phyloP scores from a whole-genome alignment of 2,329 filamentous ascomycete genomes.

The Aspergillus terreus region DNA sequence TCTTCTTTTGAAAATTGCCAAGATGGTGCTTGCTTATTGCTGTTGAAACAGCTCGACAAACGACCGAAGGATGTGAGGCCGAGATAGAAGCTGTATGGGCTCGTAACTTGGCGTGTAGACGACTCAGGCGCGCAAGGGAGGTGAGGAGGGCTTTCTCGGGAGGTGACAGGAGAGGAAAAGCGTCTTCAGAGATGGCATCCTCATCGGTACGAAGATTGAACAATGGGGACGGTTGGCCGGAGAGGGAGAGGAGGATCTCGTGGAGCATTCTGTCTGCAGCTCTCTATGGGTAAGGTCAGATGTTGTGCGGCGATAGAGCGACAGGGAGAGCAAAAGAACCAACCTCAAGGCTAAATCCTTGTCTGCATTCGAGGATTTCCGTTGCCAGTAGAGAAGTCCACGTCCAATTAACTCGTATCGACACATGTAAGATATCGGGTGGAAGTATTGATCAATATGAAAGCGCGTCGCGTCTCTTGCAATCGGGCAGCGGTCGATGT shows the following conservation, averaged over 20 bases:
- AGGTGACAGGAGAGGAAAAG: constrained; percentile 59
- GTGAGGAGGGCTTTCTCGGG: constrained; percentile 79
- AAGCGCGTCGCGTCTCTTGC: constrained; percentile 4
- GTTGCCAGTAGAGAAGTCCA: constrained; percentile 41
- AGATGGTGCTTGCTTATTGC: constrained; percentile 73
- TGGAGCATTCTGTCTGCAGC: constrained; percentile 70
- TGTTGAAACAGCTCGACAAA: constrained; percentile 83
- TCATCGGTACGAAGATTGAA: constrained; percentile 56
- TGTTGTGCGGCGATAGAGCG: not conserved
- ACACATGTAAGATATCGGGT: constrained; percentile 36
- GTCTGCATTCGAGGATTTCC: constrained; percentile 22
- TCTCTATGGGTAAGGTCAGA: constrained; percentile 16
- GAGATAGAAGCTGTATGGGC: constrained; percentile 64
- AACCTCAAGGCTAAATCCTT: constrained; percentile 25
- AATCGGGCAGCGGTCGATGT: not conserved
- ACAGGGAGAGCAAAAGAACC: constrained; percentile 4
- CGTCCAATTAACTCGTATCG: constrained; percentile 45
- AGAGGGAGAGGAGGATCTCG: constrained; percentile 95
- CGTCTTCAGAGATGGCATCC: constrained; percentile 48
- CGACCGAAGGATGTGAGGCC: constrained; percentile 68
- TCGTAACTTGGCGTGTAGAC: constrained; percentile 71
- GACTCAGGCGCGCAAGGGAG: constrained; percentile 71
- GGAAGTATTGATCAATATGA: not conserved
- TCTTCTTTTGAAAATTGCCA: constrained; percentile 73
- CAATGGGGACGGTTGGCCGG: constrained; percentile 86